Evolutionary conservation across 202 grass and related monocot genomes (phyloP).

Genomic region (Bolboschoenoplectus hybrid): DNA sequence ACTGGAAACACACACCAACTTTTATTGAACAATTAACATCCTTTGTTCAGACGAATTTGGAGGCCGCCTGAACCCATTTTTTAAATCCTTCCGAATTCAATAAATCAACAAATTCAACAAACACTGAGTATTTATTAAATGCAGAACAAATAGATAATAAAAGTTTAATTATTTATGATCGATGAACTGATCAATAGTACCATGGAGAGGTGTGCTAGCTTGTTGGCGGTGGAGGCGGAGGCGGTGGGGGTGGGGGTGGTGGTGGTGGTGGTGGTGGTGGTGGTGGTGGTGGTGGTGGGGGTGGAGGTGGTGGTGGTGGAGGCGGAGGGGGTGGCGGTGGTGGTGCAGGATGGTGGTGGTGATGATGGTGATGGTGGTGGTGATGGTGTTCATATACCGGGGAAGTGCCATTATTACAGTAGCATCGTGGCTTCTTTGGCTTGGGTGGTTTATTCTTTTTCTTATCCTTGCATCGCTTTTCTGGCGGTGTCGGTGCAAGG

Average conservation of each 20-base stretch:
- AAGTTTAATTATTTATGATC: neutral
- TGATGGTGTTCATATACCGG: neutral
- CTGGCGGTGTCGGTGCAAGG: neutral
- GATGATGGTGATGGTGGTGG: constrained; percentile 4
- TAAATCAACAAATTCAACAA: constrained; percentile 10
- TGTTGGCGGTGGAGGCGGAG: constrained; percentile 20
- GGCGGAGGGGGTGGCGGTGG: constrained; percentile 10
- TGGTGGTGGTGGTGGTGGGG: neutral
- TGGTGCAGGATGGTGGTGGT: constrained; percentile 20
- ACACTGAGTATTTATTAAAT: neutral
- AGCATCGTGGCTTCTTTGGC: constrained; percentile 8
- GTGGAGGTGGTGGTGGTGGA: neutral
- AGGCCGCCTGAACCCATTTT: neutral
- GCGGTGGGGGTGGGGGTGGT: neutral
- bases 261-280: neutral
- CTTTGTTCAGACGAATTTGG: neutral
- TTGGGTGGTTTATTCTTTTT: neutral
- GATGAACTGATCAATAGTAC: neutral
- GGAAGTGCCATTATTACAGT: constrained; percentile 23
- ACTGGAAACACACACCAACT: neutral
- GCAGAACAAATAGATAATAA: neutral
- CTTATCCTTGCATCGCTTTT: neutral
- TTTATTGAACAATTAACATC: neutral
- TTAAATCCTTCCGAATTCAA: neutral
- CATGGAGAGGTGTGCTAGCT: neutral